Conservation (phyloP, 2,329 filamentous ascomycete genomes). For the Neocucurbitaria cava region DNA sequence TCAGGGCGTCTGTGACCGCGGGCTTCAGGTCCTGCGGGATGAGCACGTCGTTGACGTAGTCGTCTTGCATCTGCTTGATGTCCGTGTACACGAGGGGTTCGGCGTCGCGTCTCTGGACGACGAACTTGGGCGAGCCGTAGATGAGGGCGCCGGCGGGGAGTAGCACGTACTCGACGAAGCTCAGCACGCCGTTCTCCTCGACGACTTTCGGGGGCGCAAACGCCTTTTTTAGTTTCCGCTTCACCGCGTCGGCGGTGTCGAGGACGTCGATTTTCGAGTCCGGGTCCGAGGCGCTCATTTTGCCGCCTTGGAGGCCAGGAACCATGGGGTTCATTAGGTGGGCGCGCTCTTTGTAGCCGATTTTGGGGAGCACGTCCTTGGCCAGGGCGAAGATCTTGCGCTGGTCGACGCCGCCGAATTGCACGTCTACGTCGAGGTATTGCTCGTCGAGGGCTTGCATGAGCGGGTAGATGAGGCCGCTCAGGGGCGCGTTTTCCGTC, state of each 20-base stretch:
- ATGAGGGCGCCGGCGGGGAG: slow-evolving; percentile 76
- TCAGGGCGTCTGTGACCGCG: slow-evolving; percentile 77
- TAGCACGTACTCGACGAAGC: slow-evolving; percentile 86
- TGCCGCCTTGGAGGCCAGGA: slow-evolving; percentile 78
- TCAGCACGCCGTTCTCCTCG: slow-evolving; percentile 85
- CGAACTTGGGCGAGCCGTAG: slow-evolving; percentile 65
- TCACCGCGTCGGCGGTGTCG: slow-evolving; percentile 75
- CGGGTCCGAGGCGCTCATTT: slow-evolving; percentile 72
- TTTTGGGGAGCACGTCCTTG: slow-evolving; percentile 81
- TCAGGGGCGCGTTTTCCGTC: slow-evolving; percentile 75
- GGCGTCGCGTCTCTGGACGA: slow-evolving; percentile 70
- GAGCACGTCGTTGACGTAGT: slow-evolving; percentile 82
- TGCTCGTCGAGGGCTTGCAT: slow-evolving; percentile 90
- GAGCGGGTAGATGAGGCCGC: slow-evolving; percentile 80
- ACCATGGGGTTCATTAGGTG: slow-evolving; percentile 89
- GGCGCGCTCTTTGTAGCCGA: slow-evolving; percentile 79
- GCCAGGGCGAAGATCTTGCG: slow-evolving; percentile 88
- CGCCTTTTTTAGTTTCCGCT: slow-evolving; percentile 75
- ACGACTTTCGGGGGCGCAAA: slow-evolving; percentile 76
- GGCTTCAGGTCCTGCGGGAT: slow-evolving; percentile 88
- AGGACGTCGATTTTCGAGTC: slow-evolving; percentile 95
- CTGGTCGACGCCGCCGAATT: slow-evolving; percentile 82
- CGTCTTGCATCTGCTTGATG: slow-evolving; percentile 76
- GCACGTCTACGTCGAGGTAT: slow-evolving; percentile 82
- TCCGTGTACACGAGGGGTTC: slow-evolving; percentile 82